phyloP scores from a whole-genome alignment of 306 rosid species.

The Vachellia pachyceras region DNA sequence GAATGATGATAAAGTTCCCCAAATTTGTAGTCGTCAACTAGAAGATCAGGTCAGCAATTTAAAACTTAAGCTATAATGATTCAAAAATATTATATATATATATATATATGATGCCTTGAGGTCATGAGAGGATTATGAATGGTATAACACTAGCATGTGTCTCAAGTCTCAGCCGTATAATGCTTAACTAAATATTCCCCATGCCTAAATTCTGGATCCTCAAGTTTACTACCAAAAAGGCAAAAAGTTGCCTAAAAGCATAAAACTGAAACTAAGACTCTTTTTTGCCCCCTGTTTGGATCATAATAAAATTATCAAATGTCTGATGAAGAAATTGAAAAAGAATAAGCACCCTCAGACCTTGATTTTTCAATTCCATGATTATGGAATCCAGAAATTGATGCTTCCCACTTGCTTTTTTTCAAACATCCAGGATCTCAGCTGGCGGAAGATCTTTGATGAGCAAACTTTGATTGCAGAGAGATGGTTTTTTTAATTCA shows the following conservation, averaged over 20 bases:
- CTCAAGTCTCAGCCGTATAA: background rate
- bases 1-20: background rate
- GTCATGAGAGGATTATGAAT: conserved; percentile 13
- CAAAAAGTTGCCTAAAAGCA: background rate
- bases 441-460: too few species aligned
- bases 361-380: too few species aligned
- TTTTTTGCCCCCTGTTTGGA: background rate
- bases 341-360: too few species aligned
- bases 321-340: too few species aligned
- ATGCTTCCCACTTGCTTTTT: too few species aligned
- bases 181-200: background rate
- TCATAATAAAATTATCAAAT: background rate
- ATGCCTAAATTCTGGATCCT: background rate
- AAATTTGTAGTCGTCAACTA: background rate
- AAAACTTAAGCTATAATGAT: background rate
- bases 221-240: background rate
- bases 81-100: background rate
- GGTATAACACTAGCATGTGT: background rate
- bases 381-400: too few species aligned
- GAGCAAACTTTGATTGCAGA: too few species aligned
- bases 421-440: too few species aligned
- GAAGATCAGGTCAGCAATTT: background rate
- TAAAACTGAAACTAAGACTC: too few species aligned
- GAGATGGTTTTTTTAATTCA: too few species aligned
- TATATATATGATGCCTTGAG: conserved; percentile 7